Evolutionary conservation across 2,329 filamentous ascomycete species (phyloP).

Genomic region (Helotiales sp.): DNA sequence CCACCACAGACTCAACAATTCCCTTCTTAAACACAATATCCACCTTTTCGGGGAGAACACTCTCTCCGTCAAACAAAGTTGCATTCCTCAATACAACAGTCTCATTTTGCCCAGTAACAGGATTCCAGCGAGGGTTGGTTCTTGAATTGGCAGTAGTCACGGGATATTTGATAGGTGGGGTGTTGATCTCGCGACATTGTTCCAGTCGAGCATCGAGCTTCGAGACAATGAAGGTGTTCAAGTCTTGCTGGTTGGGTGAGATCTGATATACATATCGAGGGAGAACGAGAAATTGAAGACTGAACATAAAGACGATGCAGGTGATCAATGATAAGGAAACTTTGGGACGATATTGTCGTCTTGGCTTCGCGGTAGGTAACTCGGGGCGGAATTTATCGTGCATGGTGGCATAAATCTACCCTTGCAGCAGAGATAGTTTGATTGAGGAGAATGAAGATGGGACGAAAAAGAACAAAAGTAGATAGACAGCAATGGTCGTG

Average conservation of each 20-base stretch:
- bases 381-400: background rate
- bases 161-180: constrained; percentile 29
- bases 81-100: constrained; percentile 41
- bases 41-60: constrained; percentile 33
- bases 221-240: constrained; percentile 25
- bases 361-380: background rate
- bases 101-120: constrained; percentile 38
- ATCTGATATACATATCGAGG: constrained; percentile 25
- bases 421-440: background rate
- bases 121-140: constrained; percentile 43
- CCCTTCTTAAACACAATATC: constrained; percentile 43
- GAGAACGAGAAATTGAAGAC: constrained; percentile 28
- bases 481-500: no score
- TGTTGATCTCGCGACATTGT: constrained; percentile 30
- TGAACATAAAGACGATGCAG: constrained; percentile 21
- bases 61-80: constrained; percentile 45
- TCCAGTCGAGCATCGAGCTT: constrained; percentile 26
- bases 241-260: constrained; percentile 17
- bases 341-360: constrained; percentile 18
- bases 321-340: constrained; percentile 25
- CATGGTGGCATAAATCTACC: background rate
- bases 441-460: background rate
- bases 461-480: background rate
- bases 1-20: constrained; percentile 36
- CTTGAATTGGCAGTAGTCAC: constrained; percentile 24